A percentile compares a stretch with the other conserved stretches of the same genome.
These are phyloP conservation scores for Apodospora peruviana DNA, from an alignment of 495 filamentous ascomycete species.

Conservation along the genomic window DNA sequence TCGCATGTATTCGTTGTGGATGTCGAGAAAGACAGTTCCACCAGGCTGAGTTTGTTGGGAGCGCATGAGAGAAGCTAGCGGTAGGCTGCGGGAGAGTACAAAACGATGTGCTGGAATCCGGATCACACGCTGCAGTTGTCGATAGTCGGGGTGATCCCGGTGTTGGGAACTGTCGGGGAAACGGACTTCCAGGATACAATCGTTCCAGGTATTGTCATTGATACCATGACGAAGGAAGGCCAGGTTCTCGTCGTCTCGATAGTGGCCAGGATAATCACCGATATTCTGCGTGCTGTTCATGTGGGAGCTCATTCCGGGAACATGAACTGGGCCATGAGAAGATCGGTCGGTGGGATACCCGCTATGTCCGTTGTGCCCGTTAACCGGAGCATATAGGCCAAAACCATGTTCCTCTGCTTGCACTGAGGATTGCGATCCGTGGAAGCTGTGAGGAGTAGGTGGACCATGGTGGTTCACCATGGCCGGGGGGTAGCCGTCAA, in stretches of 20 bases:
- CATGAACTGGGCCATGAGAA: conserved; percentile 2
- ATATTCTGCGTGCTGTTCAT: conserved; percentile 4
- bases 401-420: conserved; percentile 28
- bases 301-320: conserved; percentile 8
- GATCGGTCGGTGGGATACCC: conserved; percentile 3
- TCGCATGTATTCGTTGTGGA: conserved; percentile 42
- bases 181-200: conserved; percentile 44
- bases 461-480: conserved; percentile 36
- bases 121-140: conserved; percentile 29
- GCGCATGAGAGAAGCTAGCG: conserved; percentile 23
- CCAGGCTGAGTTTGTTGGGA: conserved; percentile 9
- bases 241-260: too few species aligned
- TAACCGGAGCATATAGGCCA: conserved; percentile 17
- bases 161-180: conserved; percentile 30
- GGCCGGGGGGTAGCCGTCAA: conserved; percentile 33
- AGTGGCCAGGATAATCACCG: conserved; percentile 1
- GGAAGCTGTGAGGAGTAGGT: conserved; percentile 48
- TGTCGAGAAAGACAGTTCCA: conserved; percentile 35
- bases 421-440: conserved; percentile 46
- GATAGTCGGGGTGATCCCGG: conserved; percentile 41
- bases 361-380: conserved; percentile 13
- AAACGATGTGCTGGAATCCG: conserved; percentile 45
- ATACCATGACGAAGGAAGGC: conserved; percentile 34
- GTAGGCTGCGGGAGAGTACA: conserved; percentile 45
- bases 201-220: conserved; percentile 34